Evolutionary conservation across 176 grass and related monocot genomes (phyloP), one percentile per base, ranked within the genome.

Genomic region (Hyparrhenia diplandra): DNA sequence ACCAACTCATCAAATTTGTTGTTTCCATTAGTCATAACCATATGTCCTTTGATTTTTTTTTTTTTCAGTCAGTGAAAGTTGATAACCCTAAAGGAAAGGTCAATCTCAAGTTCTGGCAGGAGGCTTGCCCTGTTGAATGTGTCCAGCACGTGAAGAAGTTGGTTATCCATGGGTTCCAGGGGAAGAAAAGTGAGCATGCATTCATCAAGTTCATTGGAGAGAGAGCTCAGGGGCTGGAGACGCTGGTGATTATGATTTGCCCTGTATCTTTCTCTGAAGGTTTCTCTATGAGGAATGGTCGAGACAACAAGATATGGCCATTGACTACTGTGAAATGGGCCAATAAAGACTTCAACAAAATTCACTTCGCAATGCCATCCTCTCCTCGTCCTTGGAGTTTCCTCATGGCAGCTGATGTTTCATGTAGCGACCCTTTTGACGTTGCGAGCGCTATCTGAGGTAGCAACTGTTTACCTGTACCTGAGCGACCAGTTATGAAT

Each of bases 361-460:
- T 73, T 29, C 4, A 20, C 25, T 73, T 29, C 2, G 20, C 11
- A n/a, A 0, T 31, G 21, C 64, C 16, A 21, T 1, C 14, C 27
- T 32, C 9, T 37, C 34, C 4, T 20, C 59, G 11, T 58, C 28
- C 52, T 30, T 75, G 73, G 73, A 58, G 73, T 13, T 59, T 59
- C 52, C 51, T 6, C 21, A 57, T 4, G 21, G 73, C 73, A 16
- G 2, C 13, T 21, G 51, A 75, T 49, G 10, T 60, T 30, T 75
- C 73, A 59, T 67, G 64, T n/a, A 67, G 17, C 34, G 73, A 75
- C 21, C 51, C 52, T 75, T 75, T 75, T 52, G 70, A 73, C 17
- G 27, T 32, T 73, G 25, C 21, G 3, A 71, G 23, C n/a, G 40
- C 68, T 46, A 12, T 67, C 64, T 67, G 34, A 67, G 7, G 64